A percentile compares a stretch with the other conserved stretches of the same genome.
These are phyloP conservation scores for Arachnomyces sp. DNA, from an alignment of 2,329 filamentous ascomycete species.

Conservation along the genomic window DNA sequence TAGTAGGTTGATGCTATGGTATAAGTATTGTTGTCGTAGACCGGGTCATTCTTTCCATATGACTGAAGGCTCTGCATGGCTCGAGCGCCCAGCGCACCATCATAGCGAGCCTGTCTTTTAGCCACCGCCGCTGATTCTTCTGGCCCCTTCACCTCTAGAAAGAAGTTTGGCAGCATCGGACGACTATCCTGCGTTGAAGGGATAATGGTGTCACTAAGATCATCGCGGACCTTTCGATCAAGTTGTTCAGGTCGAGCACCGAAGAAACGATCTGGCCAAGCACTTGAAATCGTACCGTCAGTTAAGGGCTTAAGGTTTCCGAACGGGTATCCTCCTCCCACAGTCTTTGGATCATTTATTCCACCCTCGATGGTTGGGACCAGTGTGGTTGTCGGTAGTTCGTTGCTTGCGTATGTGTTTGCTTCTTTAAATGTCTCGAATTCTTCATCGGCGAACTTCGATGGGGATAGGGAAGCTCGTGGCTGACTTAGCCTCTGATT, in stretches of 20 bases:
- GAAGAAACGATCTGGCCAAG: slow-evolving; percentile 26
- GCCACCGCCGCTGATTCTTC: slow-evolving; percentile 23
- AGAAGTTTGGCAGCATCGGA: slow-evolving; percentile 34
- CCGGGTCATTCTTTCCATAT: slow-evolving; percentile 22
- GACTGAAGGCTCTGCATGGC: slow-evolving; percentile 33
- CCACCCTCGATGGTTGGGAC: slow-evolving; percentile 21
- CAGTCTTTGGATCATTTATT: slow-evolving; percentile 15
- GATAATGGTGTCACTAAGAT: slow-evolving; percentile 19
- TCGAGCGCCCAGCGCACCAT: slow-evolving; percentile 32
- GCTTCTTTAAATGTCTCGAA: slow-evolving; percentile 23
- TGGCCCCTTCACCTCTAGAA: slow-evolving; percentile 34
- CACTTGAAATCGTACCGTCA: slow-evolving; percentile 15
- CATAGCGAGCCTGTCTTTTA: slow-evolving; percentile 28
- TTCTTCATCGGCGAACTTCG: slow-evolving; percentile 23
- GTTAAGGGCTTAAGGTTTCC: slow-evolving; percentile 30
- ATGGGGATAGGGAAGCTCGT: slow-evolving; percentile 31
- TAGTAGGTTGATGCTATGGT: slow-evolving; percentile 24
- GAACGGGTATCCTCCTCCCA: slow-evolving; percentile 23
- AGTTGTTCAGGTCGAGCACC: slow-evolving; percentile 23
- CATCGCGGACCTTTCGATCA: slow-evolving; percentile 18
- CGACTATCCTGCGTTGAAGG: slow-evolving; percentile 15
- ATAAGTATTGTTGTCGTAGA: slow-evolving; percentile 35
- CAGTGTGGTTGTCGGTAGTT: slow-evolving; percentile 26
- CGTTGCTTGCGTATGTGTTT: slow-evolving; percentile 24
- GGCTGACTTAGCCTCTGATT: slow-evolving; percentile 18